Conservation (phyloP, 208 protist genomes). For the Giardia duodenalis region DNA sequence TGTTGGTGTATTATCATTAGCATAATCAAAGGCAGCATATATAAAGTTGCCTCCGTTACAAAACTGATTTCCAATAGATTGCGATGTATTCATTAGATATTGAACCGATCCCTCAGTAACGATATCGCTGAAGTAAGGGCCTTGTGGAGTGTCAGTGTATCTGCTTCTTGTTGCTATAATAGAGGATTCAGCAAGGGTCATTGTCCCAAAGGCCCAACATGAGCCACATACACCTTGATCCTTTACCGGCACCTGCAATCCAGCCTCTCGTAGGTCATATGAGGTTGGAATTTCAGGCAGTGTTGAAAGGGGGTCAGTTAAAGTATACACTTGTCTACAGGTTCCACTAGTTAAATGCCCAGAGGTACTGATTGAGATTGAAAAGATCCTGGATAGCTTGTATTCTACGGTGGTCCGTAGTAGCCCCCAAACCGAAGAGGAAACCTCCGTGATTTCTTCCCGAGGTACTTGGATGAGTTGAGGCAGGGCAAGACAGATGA, state of each 20-base stretch:
- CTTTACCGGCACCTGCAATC: constrained; percentile 48
- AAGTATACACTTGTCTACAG: background rate
- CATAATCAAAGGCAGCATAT: background rate
- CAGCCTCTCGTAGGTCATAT: constrained; percentile 51
- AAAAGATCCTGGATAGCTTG: too few species aligned
- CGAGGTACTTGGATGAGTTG: too few species aligned
- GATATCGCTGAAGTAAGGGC: background rate
- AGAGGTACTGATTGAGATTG: too few species aligned
- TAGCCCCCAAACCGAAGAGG: too few species aligned
- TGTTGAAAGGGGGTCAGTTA: background rate
- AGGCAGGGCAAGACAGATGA: too few species aligned
- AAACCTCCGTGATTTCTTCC: too few species aligned
- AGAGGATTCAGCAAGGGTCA: constrained; percentile 20
- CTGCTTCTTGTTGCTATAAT: constrained; percentile 25
- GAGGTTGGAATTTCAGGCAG: constrained; percentile 28
- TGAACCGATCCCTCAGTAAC: background rate
- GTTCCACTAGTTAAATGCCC: too few species aligned
- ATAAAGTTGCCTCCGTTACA: background rate
- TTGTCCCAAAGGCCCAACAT: constrained; percentile 53
- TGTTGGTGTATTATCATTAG: background rate
- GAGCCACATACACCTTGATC: constrained; percentile 56
- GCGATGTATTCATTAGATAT: background rate
- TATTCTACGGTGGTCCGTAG: too few species aligned
- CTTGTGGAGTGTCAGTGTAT: background rate
- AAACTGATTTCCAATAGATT: background rate